Evolutionary conservation across 2,329 filamentous ascomycete genomes (phyloP).

Genomic region (Pseudogymnoascus verrucosus): DNA sequence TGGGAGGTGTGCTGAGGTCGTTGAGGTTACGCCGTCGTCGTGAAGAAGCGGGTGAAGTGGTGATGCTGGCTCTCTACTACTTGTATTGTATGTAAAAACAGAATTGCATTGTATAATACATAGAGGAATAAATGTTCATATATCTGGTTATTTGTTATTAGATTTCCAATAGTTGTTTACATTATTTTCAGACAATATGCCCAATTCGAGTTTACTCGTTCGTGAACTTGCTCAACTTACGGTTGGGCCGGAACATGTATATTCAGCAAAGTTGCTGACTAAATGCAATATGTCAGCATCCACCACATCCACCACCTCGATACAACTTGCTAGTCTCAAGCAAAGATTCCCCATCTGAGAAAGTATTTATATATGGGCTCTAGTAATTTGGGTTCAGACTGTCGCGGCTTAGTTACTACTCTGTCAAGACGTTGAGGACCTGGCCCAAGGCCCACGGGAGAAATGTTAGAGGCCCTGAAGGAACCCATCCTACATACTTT

Average conservation of each 20-base stretch:
- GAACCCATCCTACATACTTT: not conserved
- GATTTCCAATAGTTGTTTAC: not conserved
- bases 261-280: not conserved
- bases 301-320: not conserved
- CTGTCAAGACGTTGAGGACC: not conserved
- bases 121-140: not conserved
- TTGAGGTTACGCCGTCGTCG: slow-evolving; percentile 29
- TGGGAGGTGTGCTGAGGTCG: slow-evolving; percentile 60
- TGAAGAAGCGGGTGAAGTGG: not conserved
- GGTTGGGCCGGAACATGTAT: not conserved
- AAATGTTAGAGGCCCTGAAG: not conserved
- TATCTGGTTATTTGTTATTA: not conserved
- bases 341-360: not conserved
- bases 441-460: not conserved
- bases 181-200: not conserved
- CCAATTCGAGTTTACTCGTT: not conserved
- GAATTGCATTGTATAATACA: not conserved
- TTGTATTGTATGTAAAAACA: slow-evolving; percentile 2
- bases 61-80: slow-evolving; percentile 4
- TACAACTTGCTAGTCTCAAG: not conserved
- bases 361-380: not conserved
- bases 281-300: not conserved
- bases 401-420: not conserved
- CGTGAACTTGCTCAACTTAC: too few species aligned
- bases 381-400: not conserved